phyloP scores from a whole-genome alignment of 768 basidiomycete genomes.

The Steccherinum ochraceum region DNA sequence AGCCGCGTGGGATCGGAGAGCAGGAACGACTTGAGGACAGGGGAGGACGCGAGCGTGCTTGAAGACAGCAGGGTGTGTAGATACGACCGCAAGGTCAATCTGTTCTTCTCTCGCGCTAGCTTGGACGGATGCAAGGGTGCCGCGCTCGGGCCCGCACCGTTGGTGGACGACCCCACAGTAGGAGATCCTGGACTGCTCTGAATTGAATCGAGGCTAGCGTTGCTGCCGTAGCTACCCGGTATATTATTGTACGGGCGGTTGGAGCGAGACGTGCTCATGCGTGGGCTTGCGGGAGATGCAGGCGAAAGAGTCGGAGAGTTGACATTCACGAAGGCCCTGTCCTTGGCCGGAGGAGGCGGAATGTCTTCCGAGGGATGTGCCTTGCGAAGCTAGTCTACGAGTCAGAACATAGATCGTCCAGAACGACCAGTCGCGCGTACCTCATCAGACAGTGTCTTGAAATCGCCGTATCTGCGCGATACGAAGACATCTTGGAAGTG shows the following conservation, averaged over 20 bases:
- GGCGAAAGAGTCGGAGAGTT: slow-evolving; percentile 22
- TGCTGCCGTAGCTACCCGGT: not conserved
- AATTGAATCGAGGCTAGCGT: slow-evolving; percentile 19
- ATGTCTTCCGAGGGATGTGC: slow-evolving; percentile 80
- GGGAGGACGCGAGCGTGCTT: slow-evolving; percentile 72
- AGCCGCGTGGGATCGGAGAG: slow-evolving; percentile 68
- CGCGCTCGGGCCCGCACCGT: slow-evolving; percentile 8
- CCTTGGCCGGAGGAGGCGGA: slow-evolving; percentile 82
- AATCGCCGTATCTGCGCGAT: slow-evolving; percentile 92
- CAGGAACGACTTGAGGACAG: slow-evolving; percentile 82
- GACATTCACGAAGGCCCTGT: slow-evolving; percentile 62
- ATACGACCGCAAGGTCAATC: slow-evolving; percentile 89
- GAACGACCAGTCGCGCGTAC: slow-evolving; percentile 33
- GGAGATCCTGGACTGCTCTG: slow-evolving; percentile 14
- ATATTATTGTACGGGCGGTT: not conserved
- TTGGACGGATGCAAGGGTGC: slow-evolving; percentile 25
- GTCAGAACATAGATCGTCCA: slow-evolving; percentile 8
- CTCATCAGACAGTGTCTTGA: slow-evolving; percentile 81
- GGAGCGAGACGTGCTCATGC: not conserved
- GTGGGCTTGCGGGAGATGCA: not conserved
- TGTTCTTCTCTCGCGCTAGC: slow-evolving; percentile 88
- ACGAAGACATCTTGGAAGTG: slow-evolving; percentile 77
- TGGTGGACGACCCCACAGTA: not conserved
- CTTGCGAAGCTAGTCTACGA: slow-evolving; percentile 62
- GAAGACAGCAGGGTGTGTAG: slow-evolving; percentile 74